Conservation (phyloP, 202 grass and related monocot species). For the Panicum virgatum region DNA sequence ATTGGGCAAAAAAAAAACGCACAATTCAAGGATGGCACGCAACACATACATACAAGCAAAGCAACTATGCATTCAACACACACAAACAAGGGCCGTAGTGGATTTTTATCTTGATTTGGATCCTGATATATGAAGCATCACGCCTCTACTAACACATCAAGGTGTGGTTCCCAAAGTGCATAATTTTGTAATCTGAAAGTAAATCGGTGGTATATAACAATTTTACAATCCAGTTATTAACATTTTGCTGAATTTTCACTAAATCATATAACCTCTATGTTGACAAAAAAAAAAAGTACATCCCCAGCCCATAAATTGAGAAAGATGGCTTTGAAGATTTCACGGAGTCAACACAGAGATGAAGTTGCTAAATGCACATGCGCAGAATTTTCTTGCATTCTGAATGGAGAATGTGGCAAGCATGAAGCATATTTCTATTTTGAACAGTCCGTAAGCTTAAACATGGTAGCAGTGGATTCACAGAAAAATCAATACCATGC, state of each 20-base stretch:
- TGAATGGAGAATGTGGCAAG: neutral
- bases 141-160: too few relatives aligned
- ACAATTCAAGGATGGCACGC: neutral
- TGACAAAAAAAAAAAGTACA: neutral
- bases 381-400: neutral
- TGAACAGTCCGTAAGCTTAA: conserved; percentile 8
- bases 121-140: too few relatives aligned
- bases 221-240: neutral
- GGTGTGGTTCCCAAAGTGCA: neutral
- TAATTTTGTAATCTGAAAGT: neutral
- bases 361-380: neutral
- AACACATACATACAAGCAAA: neutral
- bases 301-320: neutral
- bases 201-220: neutral
- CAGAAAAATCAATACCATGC: conserved; percentile 34
- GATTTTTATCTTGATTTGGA: too few relatives aligned
- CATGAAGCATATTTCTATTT: conserved; percentile 41
- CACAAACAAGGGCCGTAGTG: too few relatives aligned
- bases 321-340: neutral
- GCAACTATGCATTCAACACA: too few relatives aligned
- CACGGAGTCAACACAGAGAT: neutral
- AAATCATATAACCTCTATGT: too few relatives aligned
- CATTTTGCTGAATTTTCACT: neutral
- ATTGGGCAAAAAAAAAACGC: neutral
- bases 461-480: conserved; percentile 33